Evolutionary conservation across 306 rosid species (phyloP).

Genomic region (Cicer pinnatifidum): DNA sequence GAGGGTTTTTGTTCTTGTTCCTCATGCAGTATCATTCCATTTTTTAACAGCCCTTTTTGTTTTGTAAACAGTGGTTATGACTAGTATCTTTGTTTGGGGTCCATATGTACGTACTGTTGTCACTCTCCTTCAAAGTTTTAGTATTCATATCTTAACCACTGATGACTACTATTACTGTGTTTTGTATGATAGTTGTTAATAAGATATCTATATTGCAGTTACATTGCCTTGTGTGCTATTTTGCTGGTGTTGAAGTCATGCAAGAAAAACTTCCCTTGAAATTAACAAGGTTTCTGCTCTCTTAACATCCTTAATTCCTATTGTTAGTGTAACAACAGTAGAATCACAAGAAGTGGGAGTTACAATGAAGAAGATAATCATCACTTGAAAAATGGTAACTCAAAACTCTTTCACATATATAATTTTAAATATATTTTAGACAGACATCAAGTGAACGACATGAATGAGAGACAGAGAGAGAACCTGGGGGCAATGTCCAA

Average conservation of each 20-base stretch:
- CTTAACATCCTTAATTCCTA: too few species aligned
- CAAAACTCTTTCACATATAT: slow-evolving; percentile 8
- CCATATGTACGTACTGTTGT: neutral
- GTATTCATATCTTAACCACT: neutral
- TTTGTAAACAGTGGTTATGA: neutral
- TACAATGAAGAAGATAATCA: neutral
- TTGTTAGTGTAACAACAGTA: too few species aligned
- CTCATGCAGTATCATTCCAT: neutral
- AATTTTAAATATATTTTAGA: neutral
- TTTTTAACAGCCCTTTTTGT: neutral
- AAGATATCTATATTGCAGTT: neutral
- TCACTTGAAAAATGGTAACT: neutral
- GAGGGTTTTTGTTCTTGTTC: neutral
- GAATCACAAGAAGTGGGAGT: too few species aligned
- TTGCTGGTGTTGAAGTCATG: neutral
- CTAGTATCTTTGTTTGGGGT: neutral
- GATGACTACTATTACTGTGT: neutral
- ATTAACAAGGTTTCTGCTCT: too few species aligned
- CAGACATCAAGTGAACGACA: neutral
- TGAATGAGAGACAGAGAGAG: slow-evolving; percentile 17
- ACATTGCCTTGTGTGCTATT: neutral
- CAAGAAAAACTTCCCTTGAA: neutral
- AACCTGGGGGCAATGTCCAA: slow-evolving; percentile 99
- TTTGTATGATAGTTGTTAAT: slow-evolving; percentile 7
- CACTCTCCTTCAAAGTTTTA: neutral